A percentile compares a stretch with the other conserved stretches of the same genome.
Conservation (phyloP, 176 grass and related monocot species). For the Aegilops speltoides region DNA sequence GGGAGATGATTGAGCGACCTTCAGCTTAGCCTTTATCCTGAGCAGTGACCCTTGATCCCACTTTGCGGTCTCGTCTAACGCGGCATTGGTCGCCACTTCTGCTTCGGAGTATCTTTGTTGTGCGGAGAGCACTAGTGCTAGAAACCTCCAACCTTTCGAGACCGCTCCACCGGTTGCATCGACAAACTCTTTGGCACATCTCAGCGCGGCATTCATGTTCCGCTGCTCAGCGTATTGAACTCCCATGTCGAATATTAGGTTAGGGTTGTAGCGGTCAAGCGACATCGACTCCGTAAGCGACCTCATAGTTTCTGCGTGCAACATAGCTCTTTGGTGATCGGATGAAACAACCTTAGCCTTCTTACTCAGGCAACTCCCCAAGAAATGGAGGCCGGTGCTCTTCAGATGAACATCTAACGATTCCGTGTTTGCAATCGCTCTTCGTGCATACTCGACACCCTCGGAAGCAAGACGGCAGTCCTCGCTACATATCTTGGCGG, state of each 20-base stretch:
- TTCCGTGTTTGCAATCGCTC: conserved; percentile 46
- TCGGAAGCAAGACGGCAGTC: conserved; percentile 54
- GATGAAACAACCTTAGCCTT: conserved; percentile 75
- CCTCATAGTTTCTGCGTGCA: conserved; percentile 74
- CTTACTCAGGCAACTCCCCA: conserved; percentile 72
- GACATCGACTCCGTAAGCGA: conserved; percentile 57
- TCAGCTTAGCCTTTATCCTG: conserved; percentile 84
- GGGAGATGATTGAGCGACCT: conserved; percentile 66
- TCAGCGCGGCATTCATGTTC: conserved; percentile 63
- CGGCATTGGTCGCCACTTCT: conserved; percentile 71
- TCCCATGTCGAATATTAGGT: conserved; percentile 72
- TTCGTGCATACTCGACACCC: conserved; percentile 67
- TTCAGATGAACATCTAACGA: conserved; percentile 50
- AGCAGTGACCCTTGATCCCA: conserved; percentile 83
- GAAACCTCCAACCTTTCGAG: conserved; percentile 82
- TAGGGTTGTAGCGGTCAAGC: conserved; percentile 53
- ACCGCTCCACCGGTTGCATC: conserved; percentile 74
- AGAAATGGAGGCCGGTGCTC: conserved; percentile 56
- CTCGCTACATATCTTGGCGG: conserved; percentile 80
- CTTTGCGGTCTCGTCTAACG: conserved; percentile 82
- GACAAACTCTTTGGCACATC: conserved; percentile 80
- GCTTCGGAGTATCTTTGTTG: conserved; percentile 69
- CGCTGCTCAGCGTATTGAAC: conserved; percentile 79
- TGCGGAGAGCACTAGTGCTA: conserved; percentile 78
- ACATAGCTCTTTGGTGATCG: conserved; percentile 73